Percentiles rank a stretch among this genome's conserved stretches.
phyloP scores from a whole-genome alignment of 805 yeast genomes.

The Barnettozyma sp. region DNA sequence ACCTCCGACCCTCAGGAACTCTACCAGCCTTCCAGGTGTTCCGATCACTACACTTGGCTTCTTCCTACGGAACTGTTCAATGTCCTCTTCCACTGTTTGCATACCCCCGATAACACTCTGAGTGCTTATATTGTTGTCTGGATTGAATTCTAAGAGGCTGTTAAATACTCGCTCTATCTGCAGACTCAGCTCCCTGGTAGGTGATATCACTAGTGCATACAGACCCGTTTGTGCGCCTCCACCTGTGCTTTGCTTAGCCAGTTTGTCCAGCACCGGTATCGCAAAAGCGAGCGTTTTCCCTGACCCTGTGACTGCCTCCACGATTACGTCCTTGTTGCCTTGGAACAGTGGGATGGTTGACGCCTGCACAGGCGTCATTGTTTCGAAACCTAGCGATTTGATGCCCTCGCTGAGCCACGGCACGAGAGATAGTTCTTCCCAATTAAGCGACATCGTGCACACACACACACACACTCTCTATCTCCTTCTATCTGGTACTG shows the following conservation, averaged over 20 bases:
- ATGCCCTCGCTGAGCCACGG: conserved; percentile 72
- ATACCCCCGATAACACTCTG: conserved; percentile 63
- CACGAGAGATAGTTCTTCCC: conserved; percentile 53
- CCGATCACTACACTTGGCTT: conserved; percentile 78
- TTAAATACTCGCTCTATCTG: conserved; percentile 68
- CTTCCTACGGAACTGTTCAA: conserved; percentile 44
- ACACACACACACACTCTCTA: too few species aligned
- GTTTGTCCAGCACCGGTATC: conserved; percentile 71
- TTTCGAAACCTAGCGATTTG: conserved; percentile 61
- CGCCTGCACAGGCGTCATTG: conserved; percentile 97
- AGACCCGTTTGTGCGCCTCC: too few species aligned
- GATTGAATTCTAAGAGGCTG: conserved; percentile 49
- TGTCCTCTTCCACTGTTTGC: conserved; percentile 61
- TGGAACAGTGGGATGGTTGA: conserved; percentile 81
- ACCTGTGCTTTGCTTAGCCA: conserved; percentile 34
- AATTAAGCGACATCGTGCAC: conserved; percentile 38
- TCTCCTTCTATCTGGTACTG: too few species aligned
- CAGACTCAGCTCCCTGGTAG: conserved; percentile 59
- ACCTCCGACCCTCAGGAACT: conserved; percentile 54
- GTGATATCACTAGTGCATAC: conserved; percentile 63
- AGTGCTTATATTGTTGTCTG: conserved; percentile 44
- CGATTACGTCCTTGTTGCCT: conserved; percentile 89
- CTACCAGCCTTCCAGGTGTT: conserved; percentile 86
- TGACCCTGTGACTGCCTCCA: conserved; percentile 95
- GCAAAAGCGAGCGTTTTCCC: conserved; percentile 95